Conservation (phyloP, 2,329 filamentous ascomycete genomes). For the Diplodia intermedia region DNA sequence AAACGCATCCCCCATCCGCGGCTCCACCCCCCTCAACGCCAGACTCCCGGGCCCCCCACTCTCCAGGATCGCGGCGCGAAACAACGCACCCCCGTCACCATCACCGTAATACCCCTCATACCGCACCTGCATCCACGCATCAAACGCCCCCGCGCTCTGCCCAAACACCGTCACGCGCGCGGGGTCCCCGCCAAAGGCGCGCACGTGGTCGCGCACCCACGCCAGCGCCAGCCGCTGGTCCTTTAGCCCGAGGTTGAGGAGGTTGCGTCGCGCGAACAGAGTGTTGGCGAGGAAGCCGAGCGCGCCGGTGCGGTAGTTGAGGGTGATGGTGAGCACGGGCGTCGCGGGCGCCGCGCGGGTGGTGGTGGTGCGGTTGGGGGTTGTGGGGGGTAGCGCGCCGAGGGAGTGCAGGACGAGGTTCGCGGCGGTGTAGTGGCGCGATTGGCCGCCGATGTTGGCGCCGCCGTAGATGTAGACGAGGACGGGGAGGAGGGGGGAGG, state of each 20-base stretch:
- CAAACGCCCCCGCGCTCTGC: conserved; percentile 47
- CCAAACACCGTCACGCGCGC: conserved; percentile 49
- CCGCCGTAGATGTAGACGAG: conserved; percentile 40
- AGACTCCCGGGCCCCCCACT: conserved; percentile 46
- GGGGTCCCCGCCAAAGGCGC: conserved; percentile 51
- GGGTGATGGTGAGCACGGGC: conserved; percentile 75
- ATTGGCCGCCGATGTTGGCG: conserved; percentile 33
- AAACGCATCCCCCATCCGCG: conserved; percentile 37
- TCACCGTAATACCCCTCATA: conserved; percentile 34
- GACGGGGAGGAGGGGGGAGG: conserved; percentile 49
- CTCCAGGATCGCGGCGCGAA: conserved; percentile 50
- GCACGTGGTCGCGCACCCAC: conserved; percentile 54
- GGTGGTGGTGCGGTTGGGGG: not conserved
- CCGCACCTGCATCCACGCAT: conserved; percentile 47
- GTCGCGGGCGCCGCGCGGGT: conserved; percentile 51
- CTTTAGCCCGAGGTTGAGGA: conserved; percentile 57
- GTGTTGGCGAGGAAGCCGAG: conserved; percentile 72
- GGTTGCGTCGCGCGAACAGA: conserved; percentile 59
- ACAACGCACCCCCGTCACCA: conserved; percentile 49
- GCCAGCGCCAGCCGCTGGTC: conserved; percentile 57
- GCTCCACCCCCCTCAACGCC: conserved; percentile 41
- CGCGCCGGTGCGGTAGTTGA: conserved; percentile 78
- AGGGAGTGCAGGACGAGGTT: conserved; percentile 36
- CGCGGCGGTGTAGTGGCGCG: conserved; percentile 42
- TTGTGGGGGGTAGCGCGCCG: conserved; percentile 3